These are phyloP conservation scores for Neurospora hispaniola DNA, from an alignment of 495 filamentous ascomycete species.

Conservation along the genomic window DNA sequence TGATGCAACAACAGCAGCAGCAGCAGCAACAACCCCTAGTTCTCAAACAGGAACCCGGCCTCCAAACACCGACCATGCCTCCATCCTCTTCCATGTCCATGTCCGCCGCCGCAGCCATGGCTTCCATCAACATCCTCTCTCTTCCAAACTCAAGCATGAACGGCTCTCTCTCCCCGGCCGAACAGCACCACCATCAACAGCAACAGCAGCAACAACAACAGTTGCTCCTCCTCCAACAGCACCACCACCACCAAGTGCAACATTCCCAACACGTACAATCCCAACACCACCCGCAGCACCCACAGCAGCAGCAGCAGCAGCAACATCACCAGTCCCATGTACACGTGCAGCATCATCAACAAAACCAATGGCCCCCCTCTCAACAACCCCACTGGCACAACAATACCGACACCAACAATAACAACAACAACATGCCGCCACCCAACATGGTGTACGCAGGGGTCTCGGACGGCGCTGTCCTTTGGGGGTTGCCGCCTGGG, in stretches of 20 bases:
- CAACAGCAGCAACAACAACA: neutral
- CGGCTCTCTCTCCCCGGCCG: neutral
- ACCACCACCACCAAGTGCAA: neutral
- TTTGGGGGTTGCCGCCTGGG: conserved; percentile 30
- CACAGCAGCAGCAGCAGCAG: too few relatives aligned
- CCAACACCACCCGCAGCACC: too few relatives aligned
- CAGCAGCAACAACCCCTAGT: neutral
- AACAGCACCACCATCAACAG: neutral
- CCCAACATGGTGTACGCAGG: conserved; percentile 33
- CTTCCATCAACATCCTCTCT: neutral
- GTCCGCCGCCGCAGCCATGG: neutral
- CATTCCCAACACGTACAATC: too few relatives aligned
- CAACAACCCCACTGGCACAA: too few relatives aligned
- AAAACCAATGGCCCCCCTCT: too few relatives aligned
- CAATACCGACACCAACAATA: too few relatives aligned
- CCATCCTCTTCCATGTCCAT: neutral
- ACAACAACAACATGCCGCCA: conserved; percentile 3
- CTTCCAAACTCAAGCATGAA: neutral
- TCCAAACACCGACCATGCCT: neutral
- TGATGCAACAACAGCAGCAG: neutral
- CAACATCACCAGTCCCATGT: too few relatives aligned
- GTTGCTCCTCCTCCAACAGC: neutral
- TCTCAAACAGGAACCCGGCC: conserved; percentile 1
- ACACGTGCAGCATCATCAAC: too few relatives aligned
- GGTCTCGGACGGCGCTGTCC: conserved; percentile 34